phyloP scores from a whole-genome alignment of 805 yeast species.

The Hanseniaspora clermontiae region DNA sequence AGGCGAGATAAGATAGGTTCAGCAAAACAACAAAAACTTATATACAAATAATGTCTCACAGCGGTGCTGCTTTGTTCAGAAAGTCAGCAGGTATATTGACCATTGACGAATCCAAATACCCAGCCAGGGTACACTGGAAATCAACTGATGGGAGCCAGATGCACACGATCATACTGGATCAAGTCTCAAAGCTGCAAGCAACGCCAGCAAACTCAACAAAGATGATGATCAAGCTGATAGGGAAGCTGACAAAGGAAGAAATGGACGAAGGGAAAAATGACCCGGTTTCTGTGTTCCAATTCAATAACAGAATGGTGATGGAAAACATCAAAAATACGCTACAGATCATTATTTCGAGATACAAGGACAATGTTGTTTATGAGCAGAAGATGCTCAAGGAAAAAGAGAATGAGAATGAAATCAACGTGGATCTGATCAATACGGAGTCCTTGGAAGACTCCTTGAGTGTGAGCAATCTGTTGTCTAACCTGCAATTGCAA shows the following conservation, averaged over 20 bases:
- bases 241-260: conserved; percentile 28
- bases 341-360: conserved; percentile 57
- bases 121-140: conserved; percentile 46
- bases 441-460: conserved; percentile 33
- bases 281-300: conserved; percentile 38
- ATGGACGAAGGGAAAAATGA: conserved; percentile 21
- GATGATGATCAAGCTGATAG: conserved; percentile 50
- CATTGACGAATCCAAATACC: conserved; percentile 43
- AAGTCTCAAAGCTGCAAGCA: conserved; percentile 46
- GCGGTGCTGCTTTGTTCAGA: conserved; percentile 44
- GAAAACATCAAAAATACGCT: conserved; percentile 55
- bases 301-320: conserved; percentile 64
- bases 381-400: conserved; percentile 28
- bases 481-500: conserved; percentile 65
- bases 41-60: conserved; percentile 27
- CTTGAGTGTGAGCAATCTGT: conserved; percentile 44
- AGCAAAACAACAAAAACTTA: background rate
- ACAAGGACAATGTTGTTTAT: conserved; percentile 38
- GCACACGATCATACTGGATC: conserved; percentile 31
- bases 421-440: conserved; percentile 25
- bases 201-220: conserved; percentile 55
- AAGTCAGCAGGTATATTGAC: conserved; percentile 46
- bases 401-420: conserved; percentile 17
- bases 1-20: too few species aligned
- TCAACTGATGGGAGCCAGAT: conserved; percentile 39